Percentiles rank a stretch among this genome's conserved stretches.
These are phyloP conservation scores for Metschnikowia picachoensis DNA, from an alignment of 805 yeast genomes.

Conservation along the genomic window DNA sequence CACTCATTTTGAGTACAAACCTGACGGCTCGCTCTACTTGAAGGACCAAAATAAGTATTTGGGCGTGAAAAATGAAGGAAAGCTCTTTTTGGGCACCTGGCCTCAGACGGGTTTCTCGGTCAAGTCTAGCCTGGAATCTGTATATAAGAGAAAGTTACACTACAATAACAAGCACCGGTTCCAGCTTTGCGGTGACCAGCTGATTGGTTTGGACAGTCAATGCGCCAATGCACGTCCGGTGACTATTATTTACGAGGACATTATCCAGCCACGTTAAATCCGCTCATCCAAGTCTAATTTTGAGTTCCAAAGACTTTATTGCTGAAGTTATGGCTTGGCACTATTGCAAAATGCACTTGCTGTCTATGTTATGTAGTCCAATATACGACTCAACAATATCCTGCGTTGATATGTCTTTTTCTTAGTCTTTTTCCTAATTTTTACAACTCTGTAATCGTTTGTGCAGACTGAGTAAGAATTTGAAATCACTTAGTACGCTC, in stretches of 20 bases:
- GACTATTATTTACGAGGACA: slow-evolving; percentile 5
- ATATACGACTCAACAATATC: too few species aligned
- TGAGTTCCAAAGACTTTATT: neutral
- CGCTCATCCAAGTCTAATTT: neutral
- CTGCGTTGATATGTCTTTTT: too few species aligned
- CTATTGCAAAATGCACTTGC: too few species aligned
- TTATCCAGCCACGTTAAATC: slow-evolving; percentile 3
- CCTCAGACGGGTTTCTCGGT: slow-evolving; percentile 3
- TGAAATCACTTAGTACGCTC: too few species aligned
- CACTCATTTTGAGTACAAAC: neutral
- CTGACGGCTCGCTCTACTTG: neutral
- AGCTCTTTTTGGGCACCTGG: neutral
- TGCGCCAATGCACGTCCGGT: slow-evolving; percentile 2
- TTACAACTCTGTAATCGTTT: too few species aligned
- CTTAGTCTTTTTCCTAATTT: too few species aligned
- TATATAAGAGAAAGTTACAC: neutral
- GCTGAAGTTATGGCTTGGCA: too few species aligned
- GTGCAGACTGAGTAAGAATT: too few species aligned
- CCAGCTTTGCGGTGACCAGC: slow-evolving; percentile 5
- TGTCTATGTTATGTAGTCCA: too few species aligned
- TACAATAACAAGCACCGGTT: neutral
- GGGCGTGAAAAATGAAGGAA: neutral
- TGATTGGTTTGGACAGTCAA: slow-evolving; percentile 5
- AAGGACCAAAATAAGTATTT: neutral
- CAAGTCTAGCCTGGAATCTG: neutral